Conservation (phyloP, 257 asterid genomes). For the Lithospermum erythrorhizon region DNA sequence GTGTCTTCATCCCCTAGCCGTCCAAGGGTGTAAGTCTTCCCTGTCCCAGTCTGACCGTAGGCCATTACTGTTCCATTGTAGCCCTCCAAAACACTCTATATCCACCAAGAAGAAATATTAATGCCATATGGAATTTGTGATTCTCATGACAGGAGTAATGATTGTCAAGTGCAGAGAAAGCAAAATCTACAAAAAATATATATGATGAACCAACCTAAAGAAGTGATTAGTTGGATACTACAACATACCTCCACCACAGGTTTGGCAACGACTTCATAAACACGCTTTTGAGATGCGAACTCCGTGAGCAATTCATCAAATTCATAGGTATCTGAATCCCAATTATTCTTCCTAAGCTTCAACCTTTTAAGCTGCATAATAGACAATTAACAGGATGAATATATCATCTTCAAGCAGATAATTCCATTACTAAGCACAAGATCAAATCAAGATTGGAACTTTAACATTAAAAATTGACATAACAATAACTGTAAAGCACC, state of each 20-base stretch:
- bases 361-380: slow-evolving; percentile 70
- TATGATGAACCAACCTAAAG: background rate
- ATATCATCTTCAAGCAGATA: no score
- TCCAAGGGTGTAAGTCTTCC: slow-evolving; percentile 97
- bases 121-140: background rate
- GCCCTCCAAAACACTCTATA: slow-evolving; percentile 86
- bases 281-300: slow-evolving; percentile 94
- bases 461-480: background rate
- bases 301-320: slow-evolving; percentile 96
- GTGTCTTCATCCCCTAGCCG: slow-evolving; percentile 94
- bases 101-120: slow-evolving; percentile 3
- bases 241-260: slow-evolving; percentile 94
- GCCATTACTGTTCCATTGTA: slow-evolving; percentile 99
- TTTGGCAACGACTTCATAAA: slow-evolving; percentile 95
- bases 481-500: slow-evolving; percentile 24
- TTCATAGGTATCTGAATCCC: slow-evolving; percentile 98
- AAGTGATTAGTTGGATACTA: slow-evolving; percentile 4
- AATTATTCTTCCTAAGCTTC: slow-evolving; percentile 91
- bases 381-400: background rate
- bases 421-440: background rate
- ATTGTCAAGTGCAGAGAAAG: background rate
- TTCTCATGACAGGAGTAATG: background rate
- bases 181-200: background rate
- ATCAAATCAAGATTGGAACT: slow-evolving; percentile 1
- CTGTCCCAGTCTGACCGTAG: slow-evolving; percentile 98